phyloP scores from a whole-genome alignment of 495 filamentous ascomycete species.

The Tuber melanosporum region DNA sequence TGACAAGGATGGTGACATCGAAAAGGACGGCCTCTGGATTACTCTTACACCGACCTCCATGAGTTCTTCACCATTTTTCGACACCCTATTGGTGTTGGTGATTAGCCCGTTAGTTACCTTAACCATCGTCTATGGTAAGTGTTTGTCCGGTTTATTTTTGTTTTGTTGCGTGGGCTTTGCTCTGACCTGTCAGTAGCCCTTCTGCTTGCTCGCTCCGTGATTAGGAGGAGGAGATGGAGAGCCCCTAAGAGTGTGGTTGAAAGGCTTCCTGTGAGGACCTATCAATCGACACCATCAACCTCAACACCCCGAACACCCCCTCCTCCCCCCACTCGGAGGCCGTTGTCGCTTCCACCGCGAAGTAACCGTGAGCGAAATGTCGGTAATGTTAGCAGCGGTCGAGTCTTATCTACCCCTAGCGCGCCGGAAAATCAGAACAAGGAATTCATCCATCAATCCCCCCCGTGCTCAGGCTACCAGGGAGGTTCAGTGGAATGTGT shows the following conservation, averaged over 20 bases:
- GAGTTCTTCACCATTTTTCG: slow-evolving; percentile 90
- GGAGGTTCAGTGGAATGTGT: slow-evolving; percentile 88
- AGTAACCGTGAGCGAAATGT: slow-evolving; percentile 30
- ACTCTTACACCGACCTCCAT: slow-evolving; percentile 84
- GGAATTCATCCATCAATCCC: slow-evolving; percentile 61
- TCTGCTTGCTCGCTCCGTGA: slow-evolving; percentile 77
- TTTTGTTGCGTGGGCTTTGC: slow-evolving; percentile 24
- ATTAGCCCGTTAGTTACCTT: slow-evolving; percentile 87
- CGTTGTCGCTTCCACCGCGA: slow-evolving; percentile 45
- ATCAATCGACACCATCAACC: slow-evolving; percentile 56
- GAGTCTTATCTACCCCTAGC: not conserved
- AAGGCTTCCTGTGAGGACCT: slow-evolving; percentile 86
- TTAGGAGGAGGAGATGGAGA: slow-evolving; percentile 84
- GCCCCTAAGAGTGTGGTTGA: slow-evolving; percentile 95
- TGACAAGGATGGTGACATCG: slow-evolving; percentile 53
- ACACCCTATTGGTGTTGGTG: slow-evolving; percentile 87
- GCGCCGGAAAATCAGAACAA: slow-evolving; percentile 43
- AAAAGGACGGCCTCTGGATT: slow-evolving; percentile 86
- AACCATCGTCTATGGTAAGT: slow-evolving; percentile 69
- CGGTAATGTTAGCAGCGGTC: not conserved
- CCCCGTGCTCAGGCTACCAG: slow-evolving; percentile 5
- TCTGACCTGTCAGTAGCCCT: slow-evolving; percentile 49
- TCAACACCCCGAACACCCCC: slow-evolving; percentile 35
- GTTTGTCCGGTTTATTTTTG: slow-evolving; percentile 10
- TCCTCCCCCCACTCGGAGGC: slow-evolving; percentile 42